These are phyloP conservation scores for Euphorbia tirucalli DNA, from an alignment of 345 rosid genomes.

Conservation along the genomic window DNA sequence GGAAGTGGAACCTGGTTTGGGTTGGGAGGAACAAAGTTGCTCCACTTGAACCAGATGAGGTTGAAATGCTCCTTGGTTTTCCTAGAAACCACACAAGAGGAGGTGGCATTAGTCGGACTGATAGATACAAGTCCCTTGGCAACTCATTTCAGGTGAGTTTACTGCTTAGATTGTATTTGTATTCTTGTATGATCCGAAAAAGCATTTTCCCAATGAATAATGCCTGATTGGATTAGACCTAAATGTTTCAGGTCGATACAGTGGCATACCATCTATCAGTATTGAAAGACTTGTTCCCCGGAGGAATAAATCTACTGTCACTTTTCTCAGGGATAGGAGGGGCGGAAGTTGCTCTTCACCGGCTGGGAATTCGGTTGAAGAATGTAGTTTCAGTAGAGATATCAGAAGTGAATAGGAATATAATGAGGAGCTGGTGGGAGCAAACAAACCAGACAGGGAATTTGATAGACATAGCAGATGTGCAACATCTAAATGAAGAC, in stretches of 20 bases:
- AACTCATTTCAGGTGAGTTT: too few relatives aligned
- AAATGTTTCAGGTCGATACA: conserved; percentile 83
- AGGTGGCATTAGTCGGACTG: too few relatives aligned
- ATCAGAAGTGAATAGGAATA: conserved; percentile 56
- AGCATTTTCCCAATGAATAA: too few relatives aligned
- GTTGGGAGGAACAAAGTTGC: conserved; percentile 85
- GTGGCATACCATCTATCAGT: conserved; percentile 87
- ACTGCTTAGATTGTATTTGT: too few relatives aligned
- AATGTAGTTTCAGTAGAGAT: conserved; percentile 73
- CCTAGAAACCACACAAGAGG: too few relatives aligned
- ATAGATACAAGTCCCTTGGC: too few relatives aligned
- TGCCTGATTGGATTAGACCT: too few relatives aligned
- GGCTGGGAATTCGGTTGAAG: conserved; percentile 62
- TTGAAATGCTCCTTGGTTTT: too few relatives aligned
- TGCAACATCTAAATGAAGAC: conserved; percentile 44
- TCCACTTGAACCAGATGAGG: too few relatives aligned
- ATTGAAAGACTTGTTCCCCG: too few relatives aligned
- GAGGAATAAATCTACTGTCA: conserved; percentile 74
- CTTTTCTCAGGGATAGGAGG: conserved; percentile 99
- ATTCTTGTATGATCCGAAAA: too few relatives aligned
- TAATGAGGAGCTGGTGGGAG: conserved; percentile 74
- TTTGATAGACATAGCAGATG: conserved; percentile 49
- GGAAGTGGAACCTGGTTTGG: conserved; percentile 91
- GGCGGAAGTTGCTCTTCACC: conserved; percentile 81
- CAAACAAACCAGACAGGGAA: conserved; percentile 82